phyloP scores from a whole-genome alignment of 148 eudicot species.

The Rhododendron kiyosumense region DNA sequence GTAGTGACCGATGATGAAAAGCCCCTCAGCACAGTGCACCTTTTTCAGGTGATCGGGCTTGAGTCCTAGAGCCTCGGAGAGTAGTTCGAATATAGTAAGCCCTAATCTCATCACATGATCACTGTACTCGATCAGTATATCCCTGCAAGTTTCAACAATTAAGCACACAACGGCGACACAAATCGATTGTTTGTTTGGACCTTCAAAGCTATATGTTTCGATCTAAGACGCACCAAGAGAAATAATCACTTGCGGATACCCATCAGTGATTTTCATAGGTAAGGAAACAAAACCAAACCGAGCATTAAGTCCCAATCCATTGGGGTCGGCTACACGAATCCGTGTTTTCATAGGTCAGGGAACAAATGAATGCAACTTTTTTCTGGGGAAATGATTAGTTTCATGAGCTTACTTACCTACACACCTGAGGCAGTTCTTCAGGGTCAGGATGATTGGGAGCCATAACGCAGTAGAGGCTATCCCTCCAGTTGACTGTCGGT shows the following conservation, averaged over 20 bases:
- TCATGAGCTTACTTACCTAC: background rate
- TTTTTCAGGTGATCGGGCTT: slow-evolving; percentile 4
- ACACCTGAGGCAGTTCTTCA: background rate
- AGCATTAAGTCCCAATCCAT: too few species aligned
- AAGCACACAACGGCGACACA: background rate
- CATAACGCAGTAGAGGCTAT: slow-evolving; percentile 16
- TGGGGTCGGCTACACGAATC: too few species aligned
- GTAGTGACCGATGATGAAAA: slow-evolving; percentile 21
- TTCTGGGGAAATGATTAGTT: background rate
- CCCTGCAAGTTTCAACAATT: background rate
- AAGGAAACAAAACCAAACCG: too few species aligned
- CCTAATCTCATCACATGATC: slow-evolving; percentile 11
- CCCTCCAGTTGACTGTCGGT: slow-evolving; percentile 16
- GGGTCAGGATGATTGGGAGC: slow-evolving; percentile 13
- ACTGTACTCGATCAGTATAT: slow-evolving; percentile 5
- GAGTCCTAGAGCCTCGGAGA: slow-evolving; percentile 21
- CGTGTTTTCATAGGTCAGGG: too few species aligned
- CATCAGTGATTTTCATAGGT: too few species aligned
- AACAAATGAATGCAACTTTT: too few species aligned
- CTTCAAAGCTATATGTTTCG: too few species aligned
- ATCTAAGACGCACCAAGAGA: too few species aligned
- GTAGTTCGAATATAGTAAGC: slow-evolving; percentile 9
- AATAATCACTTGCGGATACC: too few species aligned
- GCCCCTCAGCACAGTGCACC: slow-evolving; percentile 23
- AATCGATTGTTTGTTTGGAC: background rate